A percentile compares a stretch with the other conserved stretches of the same genome.
Evolutionary conservation across 2,329 filamentous ascomycete genomes (phyloP).

Genomic region (Rhynchosporium graminicola): DNA sequence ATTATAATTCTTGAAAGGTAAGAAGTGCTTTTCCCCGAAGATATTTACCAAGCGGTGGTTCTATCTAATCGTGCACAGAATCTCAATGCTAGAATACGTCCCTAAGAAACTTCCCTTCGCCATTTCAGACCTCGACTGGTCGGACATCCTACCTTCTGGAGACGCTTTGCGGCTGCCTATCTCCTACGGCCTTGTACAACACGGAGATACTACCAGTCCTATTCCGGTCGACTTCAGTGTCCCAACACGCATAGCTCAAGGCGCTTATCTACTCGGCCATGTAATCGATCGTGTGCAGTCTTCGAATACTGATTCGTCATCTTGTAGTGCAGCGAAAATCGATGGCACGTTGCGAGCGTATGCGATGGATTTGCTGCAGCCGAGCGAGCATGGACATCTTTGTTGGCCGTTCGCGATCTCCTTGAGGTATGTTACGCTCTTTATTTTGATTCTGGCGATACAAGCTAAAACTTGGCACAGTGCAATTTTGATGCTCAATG

Average conservation of each 20-base stretch:
- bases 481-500: conserved; percentile 1
- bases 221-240: conserved; percentile 7
- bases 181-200: neutral
- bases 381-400: conserved; percentile 6
- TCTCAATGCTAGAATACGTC: neutral
- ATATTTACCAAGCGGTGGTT: neutral
- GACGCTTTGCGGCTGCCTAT: neutral
- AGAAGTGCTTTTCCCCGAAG: too few relatives aligned
- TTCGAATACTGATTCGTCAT: conserved; percentile 2
- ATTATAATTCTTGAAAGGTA: conserved; percentile 29
- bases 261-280: conserved; percentile 11
- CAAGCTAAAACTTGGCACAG: neutral
- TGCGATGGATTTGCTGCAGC: conserved; percentile 15
- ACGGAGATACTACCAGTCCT: neutral
- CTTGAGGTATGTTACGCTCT: conserved; percentile 1
- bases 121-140: conserved; percentile 13
- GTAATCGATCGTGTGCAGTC: conserved; percentile 12
- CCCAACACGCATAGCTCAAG: conserved; percentile 14
- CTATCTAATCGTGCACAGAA: neutral
- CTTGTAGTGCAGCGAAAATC: conserved; percentile 7
- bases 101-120: neutral
- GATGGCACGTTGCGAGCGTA: conserved; percentile 11
- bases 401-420: conserved; percentile 13
- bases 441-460: neutral
- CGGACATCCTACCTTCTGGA: conserved; percentile 9